Conservation (phyloP, 2,329 filamentous ascomycete species). For the Graphilbum fragrans region DNA sequence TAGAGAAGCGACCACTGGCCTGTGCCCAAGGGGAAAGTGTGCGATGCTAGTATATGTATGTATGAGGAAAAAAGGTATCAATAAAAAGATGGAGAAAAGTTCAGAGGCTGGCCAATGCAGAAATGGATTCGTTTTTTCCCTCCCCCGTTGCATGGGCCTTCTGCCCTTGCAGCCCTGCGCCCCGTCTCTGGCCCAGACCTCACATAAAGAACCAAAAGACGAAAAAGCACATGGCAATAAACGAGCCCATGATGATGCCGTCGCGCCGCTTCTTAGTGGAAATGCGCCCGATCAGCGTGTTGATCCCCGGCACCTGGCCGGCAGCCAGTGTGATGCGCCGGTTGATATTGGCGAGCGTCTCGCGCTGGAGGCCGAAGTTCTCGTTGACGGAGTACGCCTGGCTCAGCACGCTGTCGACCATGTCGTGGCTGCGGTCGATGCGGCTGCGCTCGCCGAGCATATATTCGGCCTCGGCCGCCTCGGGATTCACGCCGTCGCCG, state of each 20-base stretch:
- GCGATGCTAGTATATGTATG: too few relatives aligned
- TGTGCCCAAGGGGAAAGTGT: too few relatives aligned
- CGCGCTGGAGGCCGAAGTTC: slow-evolving; percentile 74
- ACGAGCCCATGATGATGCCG: slow-evolving; percentile 81
- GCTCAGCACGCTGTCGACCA: slow-evolving; percentile 81
- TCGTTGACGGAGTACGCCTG: slow-evolving; percentile 97
- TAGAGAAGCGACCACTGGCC: too few relatives aligned
- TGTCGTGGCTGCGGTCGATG: slow-evolving; percentile 79
- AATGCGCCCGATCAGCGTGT: slow-evolving; percentile 82
- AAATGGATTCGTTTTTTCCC: too few relatives aligned
- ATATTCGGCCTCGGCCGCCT: slow-evolving; percentile 82
- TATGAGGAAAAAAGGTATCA: too few relatives aligned
- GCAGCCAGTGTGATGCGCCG: slow-evolving; percentile 80
- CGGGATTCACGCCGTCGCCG: slow-evolving; percentile 46
- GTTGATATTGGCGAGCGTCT: slow-evolving; percentile 81
- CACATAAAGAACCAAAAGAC: slow-evolving; percentile 70
- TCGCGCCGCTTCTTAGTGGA: slow-evolving; percentile 91
- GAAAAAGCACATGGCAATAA: slow-evolving; percentile 87
- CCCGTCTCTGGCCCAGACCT: too few relatives aligned
- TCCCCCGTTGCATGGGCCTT: background rate
- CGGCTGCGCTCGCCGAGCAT: slow-evolving; percentile 83
- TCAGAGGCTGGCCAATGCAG: too few relatives aligned
- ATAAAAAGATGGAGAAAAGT: too few relatives aligned
- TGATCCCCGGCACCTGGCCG: slow-evolving; percentile 85
- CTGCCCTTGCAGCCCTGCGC: background rate